These are phyloP conservation scores for Neofusicoccum cordaticola DNA, from an alignment of 2,329 filamentous ascomycete species.

Conservation along the genomic window DNA sequence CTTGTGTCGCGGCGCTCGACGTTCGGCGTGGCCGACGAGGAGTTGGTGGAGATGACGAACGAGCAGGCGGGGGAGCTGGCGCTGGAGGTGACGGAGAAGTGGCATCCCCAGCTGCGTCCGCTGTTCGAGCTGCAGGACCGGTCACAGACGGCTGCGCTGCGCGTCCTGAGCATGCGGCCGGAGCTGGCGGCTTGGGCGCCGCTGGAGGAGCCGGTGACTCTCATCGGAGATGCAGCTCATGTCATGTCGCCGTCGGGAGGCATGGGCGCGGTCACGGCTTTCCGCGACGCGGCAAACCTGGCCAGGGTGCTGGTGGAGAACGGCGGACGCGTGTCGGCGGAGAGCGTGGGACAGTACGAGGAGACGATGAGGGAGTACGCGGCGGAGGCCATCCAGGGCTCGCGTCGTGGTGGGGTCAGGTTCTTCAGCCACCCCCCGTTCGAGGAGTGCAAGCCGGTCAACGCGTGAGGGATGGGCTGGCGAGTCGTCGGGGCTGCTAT, in stretches of 20 bases:
- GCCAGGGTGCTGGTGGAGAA: conserved; percentile 37
- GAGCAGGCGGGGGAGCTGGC: conserved; percentile 18
- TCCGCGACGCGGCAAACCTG: conserved; percentile 41
- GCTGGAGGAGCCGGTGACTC: conserved; percentile 32
- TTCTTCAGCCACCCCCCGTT: conserved; percentile 1
- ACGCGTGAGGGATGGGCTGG: background rate
- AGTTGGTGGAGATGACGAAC: conserved; percentile 12
- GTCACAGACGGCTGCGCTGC: conserved; percentile 31
- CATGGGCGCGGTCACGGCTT: conserved; percentile 46
- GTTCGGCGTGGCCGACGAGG: conserved; percentile 16
- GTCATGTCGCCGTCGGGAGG: conserved; percentile 48
- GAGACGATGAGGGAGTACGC: conserved; percentile 37
- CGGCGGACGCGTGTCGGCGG: conserved; percentile 23
- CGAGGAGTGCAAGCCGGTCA: background rate
- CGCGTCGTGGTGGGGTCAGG: background rate
- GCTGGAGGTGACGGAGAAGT: conserved; percentile 20
- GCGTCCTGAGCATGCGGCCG: conserved; percentile 32
- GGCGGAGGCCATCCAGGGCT: conserved; percentile 26
- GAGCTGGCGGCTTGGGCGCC: conserved; percentile 34
- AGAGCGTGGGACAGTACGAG: conserved; percentile 35
- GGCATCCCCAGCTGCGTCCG: conserved; percentile 19
- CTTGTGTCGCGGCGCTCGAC: conserved; percentile 22
- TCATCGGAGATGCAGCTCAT: conserved; percentile 47
- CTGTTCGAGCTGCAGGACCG: conserved; percentile 23
- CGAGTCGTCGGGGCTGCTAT: too few relatives aligned